Conservation (phyloP, 2,329 filamentous ascomycete genomes). For the Trichoderma asperellum region DNA sequence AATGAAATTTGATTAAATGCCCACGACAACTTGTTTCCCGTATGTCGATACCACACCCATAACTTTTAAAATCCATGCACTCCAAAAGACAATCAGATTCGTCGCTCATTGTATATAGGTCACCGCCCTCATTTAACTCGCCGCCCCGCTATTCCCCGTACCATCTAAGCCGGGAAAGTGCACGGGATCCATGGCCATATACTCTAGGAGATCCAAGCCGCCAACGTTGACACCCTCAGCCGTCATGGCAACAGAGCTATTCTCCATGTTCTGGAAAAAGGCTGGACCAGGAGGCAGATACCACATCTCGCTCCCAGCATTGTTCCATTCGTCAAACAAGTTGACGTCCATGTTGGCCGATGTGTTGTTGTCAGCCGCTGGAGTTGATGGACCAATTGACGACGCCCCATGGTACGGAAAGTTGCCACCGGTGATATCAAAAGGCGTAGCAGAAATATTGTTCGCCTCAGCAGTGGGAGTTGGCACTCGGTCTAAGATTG, state of each 20-base stretch:
- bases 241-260: conserved; percentile 66
- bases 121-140: neutral
- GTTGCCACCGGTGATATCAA: conserved; percentile 58
- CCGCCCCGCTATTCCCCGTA: conserved; percentile 31
- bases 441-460: conserved; percentile 66
- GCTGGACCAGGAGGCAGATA: conserved; percentile 66
- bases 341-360: conserved; percentile 44
- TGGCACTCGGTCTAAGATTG: conserved; percentile 43
- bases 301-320: conserved; percentile 65
- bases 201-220: conserved; percentile 68
- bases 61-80: neutral
- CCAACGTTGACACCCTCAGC: conserved; percentile 69
- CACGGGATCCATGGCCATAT: conserved; percentile 64
- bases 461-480: conserved; percentile 46
- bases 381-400: conserved; percentile 56
- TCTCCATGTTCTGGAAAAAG: conserved; percentile 67
- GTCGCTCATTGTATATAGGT: neutral
- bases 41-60: neutral
- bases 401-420: conserved; percentile 58
- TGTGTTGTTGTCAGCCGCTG: conserved; percentile 47
- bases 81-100: neutral
- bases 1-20: neutral
- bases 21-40: neutral
- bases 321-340: conserved; percentile 60
- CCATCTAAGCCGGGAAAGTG: conserved; percentile 45